A percentile compares a stretch with the other conserved stretches of the same genome.
These are phyloP conservation scores for Mycena epipterygia DNA, from an alignment of 768 basidiomycete genomes.

Conservation along the genomic window DNA sequence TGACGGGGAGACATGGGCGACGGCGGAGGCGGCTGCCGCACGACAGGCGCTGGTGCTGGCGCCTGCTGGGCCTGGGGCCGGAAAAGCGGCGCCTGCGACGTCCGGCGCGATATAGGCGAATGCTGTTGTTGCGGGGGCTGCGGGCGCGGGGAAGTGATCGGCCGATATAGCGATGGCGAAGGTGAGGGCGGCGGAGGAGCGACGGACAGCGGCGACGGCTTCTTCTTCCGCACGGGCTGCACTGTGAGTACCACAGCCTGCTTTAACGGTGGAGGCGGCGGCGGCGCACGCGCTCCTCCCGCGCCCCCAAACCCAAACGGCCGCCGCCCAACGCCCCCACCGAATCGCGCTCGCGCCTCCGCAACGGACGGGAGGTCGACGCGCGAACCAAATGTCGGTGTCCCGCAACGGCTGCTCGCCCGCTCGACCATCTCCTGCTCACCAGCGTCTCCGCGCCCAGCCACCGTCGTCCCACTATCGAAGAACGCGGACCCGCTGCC, in stretches of 20 bases:
- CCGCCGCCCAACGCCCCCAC: slow-evolving; percentile 39
- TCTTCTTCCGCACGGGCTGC: slow-evolving; percentile 47
- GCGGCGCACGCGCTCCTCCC: slow-evolving; percentile 5
- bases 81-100: slow-evolving; percentile 41
- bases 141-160: slow-evolving; percentile 24
- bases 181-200: slow-evolving; percentile 39
- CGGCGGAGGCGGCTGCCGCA: slow-evolving; percentile 38
- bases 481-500: slow-evolving; percentile 42
- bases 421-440: slow-evolving; percentile 57
- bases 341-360: slow-evolving; percentile 59
- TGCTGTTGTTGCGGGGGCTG: slow-evolving; percentile 30
- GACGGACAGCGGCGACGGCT: slow-evolving; percentile 49
- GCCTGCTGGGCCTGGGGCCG: slow-evolving; percentile 26
- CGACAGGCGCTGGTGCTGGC: slow-evolving; percentile 31
- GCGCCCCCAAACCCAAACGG: slow-evolving; percentile 21
- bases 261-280: slow-evolving; percentile 38
- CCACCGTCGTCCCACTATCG: slow-evolving; percentile 31
- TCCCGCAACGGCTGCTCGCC: slow-evolving; percentile 67
- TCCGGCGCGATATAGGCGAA: slow-evolving; percentile 37
- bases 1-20: slow-evolving; percentile 44
- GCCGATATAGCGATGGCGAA: slow-evolving; percentile 28
- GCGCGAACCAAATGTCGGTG: slow-evolving; percentile 74
- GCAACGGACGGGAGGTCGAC: slow-evolving; percentile 60
- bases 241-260: slow-evolving; percentile 39
- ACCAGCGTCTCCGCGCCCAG: slow-evolving; percentile 6